Evolutionary conservation across 2,329 filamentous ascomycete species (phyloP).

Genomic region (Botrytis cinerea): DNA sequence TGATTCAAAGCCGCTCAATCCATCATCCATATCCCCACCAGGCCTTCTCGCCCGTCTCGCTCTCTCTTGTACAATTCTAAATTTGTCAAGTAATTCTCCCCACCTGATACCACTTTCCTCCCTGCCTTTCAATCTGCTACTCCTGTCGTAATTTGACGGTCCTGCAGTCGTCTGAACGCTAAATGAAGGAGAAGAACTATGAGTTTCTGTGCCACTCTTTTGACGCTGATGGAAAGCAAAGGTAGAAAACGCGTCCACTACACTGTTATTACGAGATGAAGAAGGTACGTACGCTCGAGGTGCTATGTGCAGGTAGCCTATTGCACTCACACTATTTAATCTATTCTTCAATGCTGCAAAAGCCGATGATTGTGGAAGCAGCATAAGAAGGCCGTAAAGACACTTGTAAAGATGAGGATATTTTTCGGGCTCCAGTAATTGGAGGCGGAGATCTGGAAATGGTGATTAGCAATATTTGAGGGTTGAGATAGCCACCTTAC

Average conservation of each 20-base stretch:
- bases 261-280: conserved; percentile 43
- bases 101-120: conserved; percentile 87
- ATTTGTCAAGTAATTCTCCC: conserved; percentile 92
- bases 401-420: conserved; percentile 97
- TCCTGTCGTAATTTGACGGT: conserved; percentile 65
- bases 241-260: conserved; percentile 40
- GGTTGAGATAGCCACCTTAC: conserved; percentile 53
- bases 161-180: conserved; percentile 51
- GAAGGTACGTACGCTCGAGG: conserved; percentile 68
- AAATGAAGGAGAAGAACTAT: conserved; percentile 39
- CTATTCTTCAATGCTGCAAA: conserved; percentile 97
- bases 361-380: conserved; percentile 95
- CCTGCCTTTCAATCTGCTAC: conserved; percentile 73
- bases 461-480: conserved; percentile 28
- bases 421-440: conserved; percentile 91
- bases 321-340: conserved; percentile 94
- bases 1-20: conserved; percentile 52
- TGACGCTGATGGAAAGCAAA: conserved; percentile 40
- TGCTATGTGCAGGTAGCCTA: conserved; percentile 87
- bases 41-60: conserved; percentile 69
- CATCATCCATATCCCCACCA: conserved; percentile 50
- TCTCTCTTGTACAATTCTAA: conserved; percentile 85
- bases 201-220: conserved; percentile 39
- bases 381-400: conserved; percentile 94
- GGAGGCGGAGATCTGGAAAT: conserved; percentile 78